Evolutionary conservation across 805 yeast species (phyloP), one percentile per base, ranked within the genome.

Genomic region (Barnettozyma botsteinii): DNA sequence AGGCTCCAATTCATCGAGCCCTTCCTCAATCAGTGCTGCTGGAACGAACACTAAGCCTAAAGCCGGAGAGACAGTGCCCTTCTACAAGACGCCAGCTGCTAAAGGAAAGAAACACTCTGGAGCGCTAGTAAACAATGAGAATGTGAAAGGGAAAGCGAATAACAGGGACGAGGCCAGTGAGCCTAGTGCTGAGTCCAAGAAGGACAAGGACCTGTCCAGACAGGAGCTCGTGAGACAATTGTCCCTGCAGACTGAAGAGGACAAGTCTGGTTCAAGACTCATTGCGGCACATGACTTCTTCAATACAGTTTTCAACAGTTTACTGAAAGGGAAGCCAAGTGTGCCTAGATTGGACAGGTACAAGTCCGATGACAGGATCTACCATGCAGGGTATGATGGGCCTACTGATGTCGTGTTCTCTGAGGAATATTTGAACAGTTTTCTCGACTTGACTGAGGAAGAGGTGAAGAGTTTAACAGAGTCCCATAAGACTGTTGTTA

Each of bases 311-410:
- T 72, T 77, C 47, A 56, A 64, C 5, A 58, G 65, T 4, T 52
- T 72, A 38, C 53, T 62, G 35, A 54, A 61, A 14, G 70, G 72
- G 11, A 63, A 60, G 46, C 86, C 86, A 1, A 48, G 58, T 6
- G 59, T 74, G 3, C 53, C 57, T 1, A 59, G 62, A 19, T 58
- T 80, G 33, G 62, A 62, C 21, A 60, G 59, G 7, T 79, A 77
- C 53, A 61, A 60, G 22, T 60, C 70, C 10, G 62, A 65, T 3
- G 66, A 72, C 10, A 58, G 78, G 42, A 73, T 75, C 20, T 73
- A 71, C 47, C 79, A 74, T 48, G 79, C 80, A 1, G 69, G 77
- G 20, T 77, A 73, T 51, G 75, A 64, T 43, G 60, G 56, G 4
- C 47, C 53, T 14, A 56, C 64, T 13, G 65, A 40, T 22, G 71